Conservation (phyloP, 2,329 filamentous ascomycete species). For the Alternaria consortialis region DNA sequence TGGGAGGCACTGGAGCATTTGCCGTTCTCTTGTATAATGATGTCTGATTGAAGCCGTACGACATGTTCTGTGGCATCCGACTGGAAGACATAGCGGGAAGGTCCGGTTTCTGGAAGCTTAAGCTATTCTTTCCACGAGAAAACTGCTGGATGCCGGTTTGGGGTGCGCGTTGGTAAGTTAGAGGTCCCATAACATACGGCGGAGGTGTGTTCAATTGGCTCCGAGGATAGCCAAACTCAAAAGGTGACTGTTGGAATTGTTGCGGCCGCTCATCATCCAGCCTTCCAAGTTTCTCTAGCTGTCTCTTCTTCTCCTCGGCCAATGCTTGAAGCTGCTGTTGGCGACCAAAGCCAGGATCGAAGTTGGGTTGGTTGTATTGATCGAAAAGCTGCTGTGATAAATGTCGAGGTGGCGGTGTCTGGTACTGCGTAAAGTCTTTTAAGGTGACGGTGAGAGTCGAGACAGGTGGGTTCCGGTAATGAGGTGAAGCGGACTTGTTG, state of each 20-base stretch:
- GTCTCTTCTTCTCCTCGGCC: not conserved
- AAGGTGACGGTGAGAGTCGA: not conserved
- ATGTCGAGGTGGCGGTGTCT: not conserved
- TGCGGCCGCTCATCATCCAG: not conserved
- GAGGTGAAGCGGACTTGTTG: not conserved
- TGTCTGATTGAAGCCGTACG: not conserved
- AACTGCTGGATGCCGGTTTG: not conserved
- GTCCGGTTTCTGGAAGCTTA: not conserved
- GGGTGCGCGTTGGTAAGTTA: slow-evolving; percentile 5
- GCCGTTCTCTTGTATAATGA: not conserved
- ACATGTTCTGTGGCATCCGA: not conserved
- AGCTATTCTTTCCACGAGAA: not conserved
- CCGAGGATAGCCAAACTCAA: not conserved
- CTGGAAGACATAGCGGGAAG: not conserved
- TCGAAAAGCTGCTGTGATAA: not conserved
- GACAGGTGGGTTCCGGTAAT: not conserved
- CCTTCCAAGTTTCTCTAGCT: not conserved
- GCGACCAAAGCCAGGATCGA: not conserved
- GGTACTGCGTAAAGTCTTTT: not conserved
- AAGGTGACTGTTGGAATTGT: not conserved
- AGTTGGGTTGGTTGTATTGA: not conserved
- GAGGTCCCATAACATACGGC: not conserved
- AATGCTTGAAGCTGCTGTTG: not conserved
- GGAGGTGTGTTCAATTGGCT: not conserved
- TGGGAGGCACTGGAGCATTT: not conserved